Percentiles rank a stretch among this genome's conserved stretches.
Conservation (phyloP, 2,329 filamentous ascomycete genomes). For the Fusarium multiceps region DNA sequence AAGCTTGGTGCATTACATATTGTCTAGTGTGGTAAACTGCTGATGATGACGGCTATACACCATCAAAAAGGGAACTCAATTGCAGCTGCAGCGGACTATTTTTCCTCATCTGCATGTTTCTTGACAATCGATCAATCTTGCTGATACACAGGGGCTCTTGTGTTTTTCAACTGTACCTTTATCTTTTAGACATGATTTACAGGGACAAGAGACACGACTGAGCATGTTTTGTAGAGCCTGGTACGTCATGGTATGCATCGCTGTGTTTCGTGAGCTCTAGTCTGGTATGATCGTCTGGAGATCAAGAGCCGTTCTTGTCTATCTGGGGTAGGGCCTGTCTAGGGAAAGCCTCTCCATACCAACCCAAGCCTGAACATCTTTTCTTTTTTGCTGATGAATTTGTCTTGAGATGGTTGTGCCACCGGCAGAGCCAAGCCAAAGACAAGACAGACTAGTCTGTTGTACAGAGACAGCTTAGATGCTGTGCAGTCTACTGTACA, state of each 20-base stretch:
- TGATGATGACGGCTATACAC: slow-evolving; percentile 23
- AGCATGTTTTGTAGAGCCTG: slow-evolving; percentile 16
- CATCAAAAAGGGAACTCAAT: background rate
- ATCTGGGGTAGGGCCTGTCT: slow-evolving; percentile 15
- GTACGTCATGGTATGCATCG: slow-evolving; percentile 41
- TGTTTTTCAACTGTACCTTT: background rate
- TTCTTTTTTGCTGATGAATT: background rate
- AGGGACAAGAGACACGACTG: slow-evolving; percentile 18
- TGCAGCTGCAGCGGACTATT: background rate
- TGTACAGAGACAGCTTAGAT: background rate
- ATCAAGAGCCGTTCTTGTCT: background rate
- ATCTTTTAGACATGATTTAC: slow-evolving; percentile 4
- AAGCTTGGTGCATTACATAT: background rate
- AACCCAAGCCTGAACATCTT: background rate
- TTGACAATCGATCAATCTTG: background rate
- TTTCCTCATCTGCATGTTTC: background rate
- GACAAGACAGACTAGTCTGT: background rate
- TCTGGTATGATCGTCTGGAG: slow-evolving; percentile 37
- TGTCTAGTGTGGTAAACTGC: slow-evolving; percentile 1
- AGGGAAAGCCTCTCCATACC: slow-evolving; percentile 17
- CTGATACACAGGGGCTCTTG: background rate
- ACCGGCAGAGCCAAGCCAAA: slow-evolving; percentile 2
- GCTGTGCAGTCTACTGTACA: background rate
- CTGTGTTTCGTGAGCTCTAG: slow-evolving; percentile 40
- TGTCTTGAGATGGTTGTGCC: slow-evolving; percentile 11